Evolutionary conservation across 495 filamentous ascomycete species (phyloP), one percentile per base, ranked within the genome.

Genomic region (Staphylotrichum longicolle): DNA sequence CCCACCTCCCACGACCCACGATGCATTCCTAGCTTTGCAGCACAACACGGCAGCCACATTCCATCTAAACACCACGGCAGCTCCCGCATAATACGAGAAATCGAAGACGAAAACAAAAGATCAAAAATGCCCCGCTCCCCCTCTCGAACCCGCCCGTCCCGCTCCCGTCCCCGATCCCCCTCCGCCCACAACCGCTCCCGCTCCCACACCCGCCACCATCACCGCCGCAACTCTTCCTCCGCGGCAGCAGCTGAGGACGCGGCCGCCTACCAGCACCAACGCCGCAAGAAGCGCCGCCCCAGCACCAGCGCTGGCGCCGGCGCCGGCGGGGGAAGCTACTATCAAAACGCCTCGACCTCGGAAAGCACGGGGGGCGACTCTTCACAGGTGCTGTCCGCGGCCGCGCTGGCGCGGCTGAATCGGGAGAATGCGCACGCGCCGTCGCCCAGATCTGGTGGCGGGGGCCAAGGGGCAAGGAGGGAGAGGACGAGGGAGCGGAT

Each of bases 341-440:
- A 27, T 1, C 20, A 27, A 27, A 27, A 39, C 37, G 37, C 37
- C 37, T 27, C 40, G 14, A 54, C 61, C 41, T 56, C 70, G 4
- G 66, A 67, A 50, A 53, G 60, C 52, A 60, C 41, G 33, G 52
- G 9, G 64, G 62, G 20, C 20, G 20, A 27, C 41, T 62, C 71
- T 73, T 49, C 63, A 68, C 15, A 37, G 54, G 33, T 11, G 5
- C 68, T 85, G 37, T 85, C 82, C 39, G 79, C 80, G 10, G 83
- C 85, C 58, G 81, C 86, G 7, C 70, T 90, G 60, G 86, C 86
- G 14, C 80, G 81, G 65, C 68, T 90, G 44, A 80, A 88, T 61
- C 74, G 80, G n/a, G 72, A 82, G 35, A 85, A 87, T 65, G 76
- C 81, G 44, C 37, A 7, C 37, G 12, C 1, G 3, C 10, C 34